Evolutionary conservation across 163 green algal species (phyloP), one percentile per base, ranked within the genome.

Genomic region (Coccomyxa subellipsoidea): DNA sequence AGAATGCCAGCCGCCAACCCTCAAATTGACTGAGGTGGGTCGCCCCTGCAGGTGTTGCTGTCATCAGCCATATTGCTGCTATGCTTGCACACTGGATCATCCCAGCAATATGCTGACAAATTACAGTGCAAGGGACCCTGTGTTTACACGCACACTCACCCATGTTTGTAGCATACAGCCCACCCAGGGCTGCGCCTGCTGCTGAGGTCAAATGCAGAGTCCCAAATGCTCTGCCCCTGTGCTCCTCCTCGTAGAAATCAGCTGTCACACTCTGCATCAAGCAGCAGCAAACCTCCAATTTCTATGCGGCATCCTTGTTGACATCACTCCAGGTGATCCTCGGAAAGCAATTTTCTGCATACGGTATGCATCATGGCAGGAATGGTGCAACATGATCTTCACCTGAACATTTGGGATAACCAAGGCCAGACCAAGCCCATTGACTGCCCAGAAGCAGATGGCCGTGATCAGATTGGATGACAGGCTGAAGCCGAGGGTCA

Each of bases 391-490:
- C n/a, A n/a, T 59, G 15, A 59, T 59, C 47, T 59, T 59, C 23
- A 81, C 91, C 80, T 94, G 90, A 21, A 91, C 84, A 84, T 91
- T 94, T 76, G 94, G 94, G 54, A 98, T 95, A 34, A 97, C 92
- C 36, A 97, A 87, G 0, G 92, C 88, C 38, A 97, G 90, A 9
- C 93, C 93, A 38, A 96, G 40, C 7, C 94, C 94, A 84, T 97
- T 97, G 37, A 94, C 86, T 1, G 87, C 91, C 79, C 89, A 93
- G 71, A 89, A 93, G 0, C 90, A 38, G 73, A 93, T 92, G 31
- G 88, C 91, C 88, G 91, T 32, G 12, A 15, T 21, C 6, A 91
- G 53, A 39, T 47, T 82, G 40, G 69, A 82, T 15, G 78, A 72
- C 0, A 75, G 38, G 69, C 80, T 82, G 36, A 94, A 91, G 29